Percentiles rank a stretch among this genome's conserved stretches.
phyloP scores from a whole-genome alignment of 352 stramenopile species.

The Pythium phragmitis region DNA sequence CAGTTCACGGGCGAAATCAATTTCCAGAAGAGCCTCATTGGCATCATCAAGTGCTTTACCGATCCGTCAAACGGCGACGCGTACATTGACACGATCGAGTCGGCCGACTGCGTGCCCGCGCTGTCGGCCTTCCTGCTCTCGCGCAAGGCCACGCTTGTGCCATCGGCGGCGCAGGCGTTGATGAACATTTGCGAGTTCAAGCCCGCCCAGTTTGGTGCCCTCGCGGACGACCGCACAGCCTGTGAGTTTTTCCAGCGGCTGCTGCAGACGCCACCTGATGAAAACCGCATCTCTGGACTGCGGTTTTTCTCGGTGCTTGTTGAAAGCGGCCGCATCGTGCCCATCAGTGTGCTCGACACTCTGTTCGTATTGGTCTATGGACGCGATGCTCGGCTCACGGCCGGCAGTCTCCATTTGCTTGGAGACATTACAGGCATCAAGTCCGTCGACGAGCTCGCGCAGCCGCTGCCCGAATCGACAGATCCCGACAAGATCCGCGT shows the following conservation, averaged over 20 bases:
- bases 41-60: conserved; percentile 78
- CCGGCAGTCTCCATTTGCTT: conserved; percentile 55
- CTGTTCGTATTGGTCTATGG: conserved; percentile 71
- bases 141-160: conserved; percentile 62
- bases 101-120: conserved; percentile 16
- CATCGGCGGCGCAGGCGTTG: conserved; percentile 61
- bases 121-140: conserved; percentile 67
- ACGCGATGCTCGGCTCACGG: conserved; percentile 46
- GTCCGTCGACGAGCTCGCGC: conserved; percentile 44
- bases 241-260: conserved; percentile 79
- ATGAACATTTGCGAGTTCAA: conserved; percentile 83
- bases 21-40: conserved; percentile 73
- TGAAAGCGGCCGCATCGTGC: conserved; percentile 52
- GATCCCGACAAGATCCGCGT: conserved; percentile 46
- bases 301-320: conserved; percentile 68
- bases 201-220: conserved; percentile 57
- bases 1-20: conserved; percentile 79
- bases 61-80: conserved; percentile 36
- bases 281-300: conserved; percentile 68
- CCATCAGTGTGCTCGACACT: conserved; percentile 62
- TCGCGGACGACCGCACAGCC: conserved; percentile 58
- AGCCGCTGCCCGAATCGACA: conserved; percentile 40
- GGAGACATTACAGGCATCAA: conserved; percentile 52
- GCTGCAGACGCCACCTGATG: conserved; percentile 71
- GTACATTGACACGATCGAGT: conserved; percentile 19